Base-by-base conservation (phyloP, 163 green algal species). In the Chloromonas sp. region DNA sequence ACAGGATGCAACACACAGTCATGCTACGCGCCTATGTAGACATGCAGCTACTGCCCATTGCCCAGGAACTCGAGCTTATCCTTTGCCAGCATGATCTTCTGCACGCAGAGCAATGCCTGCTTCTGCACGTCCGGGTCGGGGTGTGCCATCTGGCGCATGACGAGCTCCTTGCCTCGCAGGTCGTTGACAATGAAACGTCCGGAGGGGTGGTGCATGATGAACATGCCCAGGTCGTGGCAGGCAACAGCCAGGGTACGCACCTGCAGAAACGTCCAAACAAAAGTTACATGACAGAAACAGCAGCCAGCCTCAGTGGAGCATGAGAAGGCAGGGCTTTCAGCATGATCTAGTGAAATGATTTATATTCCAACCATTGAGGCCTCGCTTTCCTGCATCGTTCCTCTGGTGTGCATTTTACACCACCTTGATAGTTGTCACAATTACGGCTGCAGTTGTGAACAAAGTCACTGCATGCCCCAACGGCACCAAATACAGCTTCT, bases 131-230 rank as follows among this genome's bases (percentile, higher is more conserved):
- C 95, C 0, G 91, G 78, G 88, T 99, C 97, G 0, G 91, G 89
- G 91, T 98, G 92, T 60, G 90, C 87, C 94, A 99, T 98, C 70
- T 98, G 91, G 71, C 92, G 92, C 96, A 99, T 98, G 61, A 97
- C 94, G 66, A 95, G 85, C 89, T 97, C 93, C 93, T 99, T 99
- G 70, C 94, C 97, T 58, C 93, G 90, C 85, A 99, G 89, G 85
- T 98, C 94, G 79, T 87, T 89, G 15, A 97, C 92, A 14, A 98
- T 93, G 87, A 93, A 93, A 36, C 95, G 92, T 0, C 95, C 95
- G 82, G 93, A 86, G 0, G 95, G 90, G 87, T 98, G 94, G 88
- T 93, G 87, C 60, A 90, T 88, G 70, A 98, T 94, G 90, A 99
- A 98, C 87, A 95, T 88, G 8, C 95, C 94, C 15, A 99, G 80